Evolutionary conservation across 306 rosid species (phyloP), one percentile per base, ranked within the genome.

Genomic region (Morella rubra): DNA sequence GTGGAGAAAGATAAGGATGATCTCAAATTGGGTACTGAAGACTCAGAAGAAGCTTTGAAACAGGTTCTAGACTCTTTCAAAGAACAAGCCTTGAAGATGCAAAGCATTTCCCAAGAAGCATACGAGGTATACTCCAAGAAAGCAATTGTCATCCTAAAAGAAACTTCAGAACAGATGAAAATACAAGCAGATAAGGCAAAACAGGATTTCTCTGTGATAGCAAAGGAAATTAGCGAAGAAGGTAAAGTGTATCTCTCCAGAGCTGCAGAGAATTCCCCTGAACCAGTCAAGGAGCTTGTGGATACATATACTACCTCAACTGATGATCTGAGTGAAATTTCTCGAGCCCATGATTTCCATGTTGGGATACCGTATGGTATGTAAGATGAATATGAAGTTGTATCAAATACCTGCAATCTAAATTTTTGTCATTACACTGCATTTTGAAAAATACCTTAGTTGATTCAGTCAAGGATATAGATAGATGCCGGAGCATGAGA

Each of bases 321-420:
- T 6, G 90, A 86, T 41, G 94, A 90, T 82, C 84, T 91, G 47
- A 86, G 54, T 12, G 91, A 75, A 20, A 85, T 90, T 71, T 87
- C 97, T 13, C 83, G 78, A 72, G 79, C 88, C 72, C 87, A 85
- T 6, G 99, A 93, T 85, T 96, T 92, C 79, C 89, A 90, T 70
- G 86, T 91, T 71, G 99, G 99, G 76, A 84, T 96, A 68, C 99
- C 99, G 11, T 96, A 96, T 79, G 99, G 99, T 96, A 88, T 74
- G 97, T 68, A 22, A 75, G 59, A 18, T 83, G 75, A 32, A 32
- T 41, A 15, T 62, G 37, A 56, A 45, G 19, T 83, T 68, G 45
- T 42, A 40, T 65, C 71, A n/a, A 59, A 62, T 16, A 5, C 40
- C 44, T 79, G 3, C 14, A 15, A 18, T 61, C 4, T 65, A 42